These are phyloP conservation scores for Cytidiella melzeri DNA, from an alignment of 768 basidiomycete genomes.

Conservation along the genomic window DNA sequence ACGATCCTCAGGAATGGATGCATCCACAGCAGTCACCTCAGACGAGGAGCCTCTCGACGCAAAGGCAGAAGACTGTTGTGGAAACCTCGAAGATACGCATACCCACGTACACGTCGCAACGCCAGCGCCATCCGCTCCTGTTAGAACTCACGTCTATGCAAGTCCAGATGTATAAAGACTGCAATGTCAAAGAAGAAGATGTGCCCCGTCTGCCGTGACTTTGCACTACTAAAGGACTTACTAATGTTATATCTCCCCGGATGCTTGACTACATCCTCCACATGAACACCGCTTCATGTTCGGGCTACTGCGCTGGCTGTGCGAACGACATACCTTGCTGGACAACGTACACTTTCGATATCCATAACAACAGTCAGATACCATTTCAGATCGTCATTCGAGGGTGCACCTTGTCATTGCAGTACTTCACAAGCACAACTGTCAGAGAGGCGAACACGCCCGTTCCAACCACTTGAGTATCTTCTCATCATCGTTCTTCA, in stretches of 20 bases:
- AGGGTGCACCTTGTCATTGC: too few species aligned
- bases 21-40: too few species aligned
- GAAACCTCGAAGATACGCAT: too few species aligned
- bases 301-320: background rate
- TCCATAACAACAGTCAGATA: too few species aligned
- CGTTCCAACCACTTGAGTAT: slow-evolving; percentile 59
- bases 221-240: slow-evolving; percentile 3
- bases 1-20: too few species aligned
- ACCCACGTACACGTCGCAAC: too few species aligned
- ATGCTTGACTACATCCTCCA: background rate
- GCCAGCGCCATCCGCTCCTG: background rate
- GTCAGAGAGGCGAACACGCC: slow-evolving; percentile 40
- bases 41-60: too few species aligned
- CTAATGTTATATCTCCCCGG: slow-evolving; percentile 9
- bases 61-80: too few species aligned
- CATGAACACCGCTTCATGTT: background rate
- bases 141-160: too few species aligned
- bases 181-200: slow-evolving; percentile 11
- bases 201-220: slow-evolving; percentile 13
- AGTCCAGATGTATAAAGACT: slow-evolving; percentile 12
- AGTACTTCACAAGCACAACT: too few species aligned
- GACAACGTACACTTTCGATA: background rate
- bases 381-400: too few species aligned
- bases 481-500: slow-evolving; percentile 48
- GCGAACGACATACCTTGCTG: background rate